These are phyloP conservation scores for Plectosphaerella plurivora DNA, from an alignment of 2,329 filamentous ascomycete species.

Conservation along the genomic window DNA sequence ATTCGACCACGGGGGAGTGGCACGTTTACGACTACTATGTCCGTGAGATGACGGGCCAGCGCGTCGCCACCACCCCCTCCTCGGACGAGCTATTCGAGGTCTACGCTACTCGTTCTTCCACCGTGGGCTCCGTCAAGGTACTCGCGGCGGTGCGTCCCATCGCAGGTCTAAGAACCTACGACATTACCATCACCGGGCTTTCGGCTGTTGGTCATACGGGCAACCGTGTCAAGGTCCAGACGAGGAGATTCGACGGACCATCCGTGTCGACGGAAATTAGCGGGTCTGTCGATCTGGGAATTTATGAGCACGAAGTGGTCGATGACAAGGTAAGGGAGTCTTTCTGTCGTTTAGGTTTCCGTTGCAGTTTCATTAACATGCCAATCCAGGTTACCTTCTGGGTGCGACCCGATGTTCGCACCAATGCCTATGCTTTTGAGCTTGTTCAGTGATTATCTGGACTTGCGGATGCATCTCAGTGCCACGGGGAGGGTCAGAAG, in stretches of 20 bases:
- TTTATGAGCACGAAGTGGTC: background rate
- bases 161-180: background rate
- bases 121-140: background rate
- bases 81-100: slow-evolving; percentile 4
- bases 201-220: background rate
- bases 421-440: background rate
- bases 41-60: slow-evolving; percentile 5
- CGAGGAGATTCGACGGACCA: background rate
- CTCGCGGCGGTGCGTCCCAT: background rate
- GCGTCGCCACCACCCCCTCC: slow-evolving; percentile 1
- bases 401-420: background rate
- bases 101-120: background rate
- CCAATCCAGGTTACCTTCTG: background rate
- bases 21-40: slow-evolving; percentile 9
- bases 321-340: background rate
- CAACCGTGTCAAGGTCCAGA: background rate
- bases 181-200: background rate
- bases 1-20: slow-evolving; percentile 6
- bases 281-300: background rate
- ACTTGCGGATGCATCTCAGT: too few species aligned
- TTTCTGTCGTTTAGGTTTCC: too few species aligned
- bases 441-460: background rate
- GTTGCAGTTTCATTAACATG: background rate
- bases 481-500: too few species aligned
- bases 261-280: background rate